Conservation (phyloP, 768 basidiomycete species). For the Collybia sp. region DNA sequence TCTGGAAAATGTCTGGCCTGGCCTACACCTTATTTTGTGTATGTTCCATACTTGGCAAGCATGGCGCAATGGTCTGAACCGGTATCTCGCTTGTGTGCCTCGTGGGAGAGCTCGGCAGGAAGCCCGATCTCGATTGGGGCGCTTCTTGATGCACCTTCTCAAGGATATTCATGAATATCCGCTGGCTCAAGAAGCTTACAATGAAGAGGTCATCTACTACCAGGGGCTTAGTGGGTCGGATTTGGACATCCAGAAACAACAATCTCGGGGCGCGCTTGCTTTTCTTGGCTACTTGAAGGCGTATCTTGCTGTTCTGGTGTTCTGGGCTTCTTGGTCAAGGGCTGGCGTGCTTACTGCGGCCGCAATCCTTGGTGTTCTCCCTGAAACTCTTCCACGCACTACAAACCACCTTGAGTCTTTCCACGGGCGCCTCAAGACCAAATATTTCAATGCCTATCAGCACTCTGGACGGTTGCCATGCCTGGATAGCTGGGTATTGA, state of each 20-base stretch:
- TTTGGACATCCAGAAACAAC: slow-evolving; percentile 1
- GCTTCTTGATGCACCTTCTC: slow-evolving; percentile 13
- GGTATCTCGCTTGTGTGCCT: slow-evolving; percentile 16
- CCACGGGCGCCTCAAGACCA: slow-evolving; percentile 24
- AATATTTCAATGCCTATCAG: slow-evolving; percentile 17
- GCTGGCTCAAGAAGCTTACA: slow-evolving; percentile 11
- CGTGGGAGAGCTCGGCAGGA: slow-evolving; percentile 14
- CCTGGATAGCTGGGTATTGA: slow-evolving; percentile 15
- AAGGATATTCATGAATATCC: slow-evolving; percentile 16
- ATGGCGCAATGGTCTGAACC: slow-evolving; percentile 25
- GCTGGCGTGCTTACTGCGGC: slow-evolving; percentile 21
- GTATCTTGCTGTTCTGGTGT: slow-evolving; percentile 9
- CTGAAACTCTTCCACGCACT: slow-evolving; percentile 19
- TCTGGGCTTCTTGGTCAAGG: slow-evolving; percentile 25
- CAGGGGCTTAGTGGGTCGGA: not conserved
- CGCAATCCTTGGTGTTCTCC: slow-evolving; percentile 11
- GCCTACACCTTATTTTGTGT: slow-evolving; percentile 23
- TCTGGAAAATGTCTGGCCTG: slow-evolving; percentile 10
- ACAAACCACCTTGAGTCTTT: slow-evolving; percentile 31
- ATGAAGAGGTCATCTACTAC: slow-evolving; percentile 13
- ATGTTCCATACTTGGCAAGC: slow-evolving; percentile 28
- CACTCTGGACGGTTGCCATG: slow-evolving; percentile 15
- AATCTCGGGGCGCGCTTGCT: slow-evolving; percentile 13
- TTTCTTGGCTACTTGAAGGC: slow-evolving; percentile 14
- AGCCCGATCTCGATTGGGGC: slow-evolving; percentile 1